Conservation (phyloP, 2,329 filamentous ascomycete genomes). For the Fusarium protoensiforme region DNA sequence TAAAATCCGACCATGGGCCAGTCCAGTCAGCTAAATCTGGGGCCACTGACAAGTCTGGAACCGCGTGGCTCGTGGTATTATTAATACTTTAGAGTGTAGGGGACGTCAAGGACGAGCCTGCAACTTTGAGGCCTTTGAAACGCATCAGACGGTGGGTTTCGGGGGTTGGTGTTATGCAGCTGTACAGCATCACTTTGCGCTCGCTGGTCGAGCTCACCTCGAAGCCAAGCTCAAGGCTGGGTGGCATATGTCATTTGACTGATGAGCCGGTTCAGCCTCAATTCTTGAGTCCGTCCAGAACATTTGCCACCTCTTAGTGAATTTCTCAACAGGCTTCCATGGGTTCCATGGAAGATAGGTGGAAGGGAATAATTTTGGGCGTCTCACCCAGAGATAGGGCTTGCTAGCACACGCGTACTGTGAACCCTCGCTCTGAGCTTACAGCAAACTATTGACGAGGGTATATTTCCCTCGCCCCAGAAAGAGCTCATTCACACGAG, state of each 20-base stretch:
- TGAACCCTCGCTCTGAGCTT: background rate
- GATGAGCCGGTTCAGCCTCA: background rate
- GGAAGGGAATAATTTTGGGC: constrained; percentile 9
- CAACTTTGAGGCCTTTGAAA: constrained; percentile 29
- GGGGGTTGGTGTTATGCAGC: constrained; percentile 11
- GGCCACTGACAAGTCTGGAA: constrained; percentile 27
- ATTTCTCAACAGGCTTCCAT: constrained; percentile 19
- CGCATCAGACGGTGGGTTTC: constrained; percentile 21
- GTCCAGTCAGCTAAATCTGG: constrained; percentile 4
- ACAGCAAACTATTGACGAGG: background rate
- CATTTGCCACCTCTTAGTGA: constrained; percentile 12
- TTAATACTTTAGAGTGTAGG: constrained; percentile 30
- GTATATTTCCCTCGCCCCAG: background rate
- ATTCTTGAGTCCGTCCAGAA: background rate
- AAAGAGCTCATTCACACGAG: background rate
- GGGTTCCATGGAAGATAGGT: constrained; percentile 24
- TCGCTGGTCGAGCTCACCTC: background rate
- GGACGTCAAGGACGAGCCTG: constrained; percentile 10
- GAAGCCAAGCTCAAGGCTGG: background rate
- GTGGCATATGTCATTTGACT: constrained; percentile 27
- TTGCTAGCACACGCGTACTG: constrained; percentile 1
- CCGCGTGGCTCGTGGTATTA: constrained; percentile 35
- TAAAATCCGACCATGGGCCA: constrained; percentile 9
- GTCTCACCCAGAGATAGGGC: constrained; percentile 28
- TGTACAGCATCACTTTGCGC: background rate